Evolutionary conservation across 371 early-diverging fungal species (phyloP).

Genomic region (Lichtheimia corymbifera): DNA sequence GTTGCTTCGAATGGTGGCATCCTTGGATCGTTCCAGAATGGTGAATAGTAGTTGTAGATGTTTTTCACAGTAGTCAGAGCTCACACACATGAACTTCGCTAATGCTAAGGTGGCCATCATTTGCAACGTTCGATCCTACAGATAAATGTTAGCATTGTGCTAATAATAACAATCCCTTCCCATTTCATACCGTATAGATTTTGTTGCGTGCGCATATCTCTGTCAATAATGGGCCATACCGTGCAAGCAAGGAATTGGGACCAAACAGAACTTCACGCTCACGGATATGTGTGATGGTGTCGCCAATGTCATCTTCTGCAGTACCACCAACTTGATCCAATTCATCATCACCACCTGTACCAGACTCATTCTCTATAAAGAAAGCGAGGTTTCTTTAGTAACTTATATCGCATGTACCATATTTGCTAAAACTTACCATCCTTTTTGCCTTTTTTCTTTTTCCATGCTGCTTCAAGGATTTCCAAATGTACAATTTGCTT

Average conservation of each 20-base stretch:
- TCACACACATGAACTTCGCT: slow-evolving; percentile 95
- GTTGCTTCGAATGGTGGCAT: slow-evolving; percentile 83
- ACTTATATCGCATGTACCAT: no score
- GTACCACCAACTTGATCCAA: slow-evolving; percentile 90
- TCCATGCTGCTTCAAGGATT: slow-evolving; percentile 85
- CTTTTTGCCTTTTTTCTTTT: slow-evolving; percentile 60
- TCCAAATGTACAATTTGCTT: slow-evolving; percentile 95
- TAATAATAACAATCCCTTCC: not conserved
- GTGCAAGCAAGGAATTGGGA: slow-evolving; percentile 69
- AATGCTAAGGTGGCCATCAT: slow-evolving; percentile 83
- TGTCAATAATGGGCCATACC: slow-evolving; percentile 81
- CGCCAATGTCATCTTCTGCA: slow-evolving; percentile 94
- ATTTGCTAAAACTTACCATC: slow-evolving; percentile 18
- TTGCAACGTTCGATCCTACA: slow-evolving; percentile 75
- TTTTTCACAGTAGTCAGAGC: slow-evolving; percentile 88
- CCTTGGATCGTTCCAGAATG: slow-evolving; percentile 80
- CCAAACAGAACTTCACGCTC: slow-evolving; percentile 91
- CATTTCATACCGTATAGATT: slow-evolving; percentile 67
- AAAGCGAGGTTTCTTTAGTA: no score
- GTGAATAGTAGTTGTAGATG: slow-evolving; percentile 91
- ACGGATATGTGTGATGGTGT: slow-evolving; percentile 80
- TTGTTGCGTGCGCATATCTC: slow-evolving; percentile 82
- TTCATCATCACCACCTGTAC: slow-evolving; percentile 63
- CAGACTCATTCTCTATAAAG: not conserved
- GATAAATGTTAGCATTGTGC: no score